Evolutionary conservation across 345 rosid species (phyloP).

Genomic region (Boechera retrofracta): DNA sequence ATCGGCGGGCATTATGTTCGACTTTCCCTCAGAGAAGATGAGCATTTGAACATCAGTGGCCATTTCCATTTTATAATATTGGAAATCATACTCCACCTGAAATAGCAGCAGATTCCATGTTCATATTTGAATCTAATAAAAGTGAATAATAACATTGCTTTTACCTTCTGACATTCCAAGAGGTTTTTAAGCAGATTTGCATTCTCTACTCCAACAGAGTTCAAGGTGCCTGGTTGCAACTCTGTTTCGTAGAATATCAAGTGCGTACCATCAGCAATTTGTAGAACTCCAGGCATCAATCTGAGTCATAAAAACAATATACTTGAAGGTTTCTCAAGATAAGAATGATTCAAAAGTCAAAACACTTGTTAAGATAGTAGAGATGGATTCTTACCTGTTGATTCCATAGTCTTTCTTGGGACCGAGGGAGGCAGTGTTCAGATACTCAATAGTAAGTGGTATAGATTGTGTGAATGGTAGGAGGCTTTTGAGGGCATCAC

Average conservation of each 20-base stretch:
- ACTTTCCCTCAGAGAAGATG: slow-evolving; percentile 79
- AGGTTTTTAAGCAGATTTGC: slow-evolving; percentile 71
- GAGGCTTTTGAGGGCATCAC: slow-evolving; percentile 58
- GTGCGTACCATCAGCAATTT: slow-evolving; percentile 84
- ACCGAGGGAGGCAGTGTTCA: slow-evolving; percentile 68
- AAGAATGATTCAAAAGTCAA: background rate
- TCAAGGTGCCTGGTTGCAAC: slow-evolving; percentile 77
- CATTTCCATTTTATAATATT: slow-evolving; percentile 90
- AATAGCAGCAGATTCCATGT: slow-evolving; percentile 25
- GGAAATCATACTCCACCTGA: slow-evolving; percentile 90
- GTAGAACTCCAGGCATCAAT: slow-evolving; percentile 71
- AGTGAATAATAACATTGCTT: background rate
- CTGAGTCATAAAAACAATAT: slow-evolving; percentile 47
- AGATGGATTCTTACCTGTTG: slow-evolving; percentile 57
- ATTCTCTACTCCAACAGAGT: slow-evolving; percentile 79
- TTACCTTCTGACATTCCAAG: slow-evolving; percentile 76
- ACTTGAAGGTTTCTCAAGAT: slow-evolving; percentile 1
- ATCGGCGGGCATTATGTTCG: slow-evolving; percentile 88
- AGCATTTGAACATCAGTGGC: slow-evolving; percentile 79
- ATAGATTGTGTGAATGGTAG: slow-evolving; percentile 70
- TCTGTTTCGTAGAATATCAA: slow-evolving; percentile 79
- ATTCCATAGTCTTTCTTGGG: slow-evolving; percentile 82
- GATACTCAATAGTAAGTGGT: slow-evolving; percentile 71
- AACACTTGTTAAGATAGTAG: background rate
- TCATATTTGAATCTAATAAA: background rate